A percentile compares a stretch with the other conserved stretches of the same genome.
Evolutionary conservation across 2,329 filamentous ascomycete genomes (phyloP).

Genomic region (Diplodia intermedia): DNA sequence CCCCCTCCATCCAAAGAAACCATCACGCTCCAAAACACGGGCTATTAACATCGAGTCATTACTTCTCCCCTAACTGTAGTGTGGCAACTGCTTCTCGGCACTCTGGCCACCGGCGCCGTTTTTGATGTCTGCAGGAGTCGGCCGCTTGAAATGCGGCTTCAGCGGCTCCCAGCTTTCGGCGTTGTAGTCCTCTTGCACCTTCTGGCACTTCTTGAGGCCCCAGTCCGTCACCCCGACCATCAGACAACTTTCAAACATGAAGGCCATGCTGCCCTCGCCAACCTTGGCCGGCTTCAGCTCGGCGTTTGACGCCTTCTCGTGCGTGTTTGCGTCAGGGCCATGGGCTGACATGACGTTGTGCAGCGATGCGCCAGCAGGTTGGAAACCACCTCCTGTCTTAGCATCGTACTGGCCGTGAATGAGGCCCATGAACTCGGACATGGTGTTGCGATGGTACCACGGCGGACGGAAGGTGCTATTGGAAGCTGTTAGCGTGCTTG

Average conservation of each 20-base stretch:
- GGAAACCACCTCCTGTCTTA: constrained; percentile 64
- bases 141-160: constrained; percentile 53
- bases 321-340: constrained; percentile 66
- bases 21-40: neutral
- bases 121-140: constrained; percentile 10
- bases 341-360: constrained; percentile 80
- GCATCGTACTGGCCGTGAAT: constrained; percentile 69
- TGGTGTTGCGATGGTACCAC: constrained; percentile 74
- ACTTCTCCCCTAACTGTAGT: neutral
- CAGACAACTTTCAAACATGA: constrained; percentile 71
- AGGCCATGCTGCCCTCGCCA: constrained; percentile 69
- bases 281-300: constrained; percentile 64
- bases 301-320: constrained; percentile 64
- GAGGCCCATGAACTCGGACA: constrained; percentile 73
- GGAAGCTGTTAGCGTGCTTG: neutral
- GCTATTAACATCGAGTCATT: neutral
- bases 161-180: constrained; percentile 77
- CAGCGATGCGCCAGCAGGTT: constrained; percentile 67
- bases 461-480: constrained; percentile 69
- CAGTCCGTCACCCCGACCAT: constrained; percentile 77
- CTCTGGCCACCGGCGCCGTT: neutral
- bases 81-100: neutral
- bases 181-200: constrained; percentile 76
- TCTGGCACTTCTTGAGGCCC: constrained; percentile 72
- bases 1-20: neutral